Evolutionary conservation across 148 eudicot species (phyloP), one percentile per base, ranked within the genome.

Genomic region (Heliamphora exappendiculata): DNA sequence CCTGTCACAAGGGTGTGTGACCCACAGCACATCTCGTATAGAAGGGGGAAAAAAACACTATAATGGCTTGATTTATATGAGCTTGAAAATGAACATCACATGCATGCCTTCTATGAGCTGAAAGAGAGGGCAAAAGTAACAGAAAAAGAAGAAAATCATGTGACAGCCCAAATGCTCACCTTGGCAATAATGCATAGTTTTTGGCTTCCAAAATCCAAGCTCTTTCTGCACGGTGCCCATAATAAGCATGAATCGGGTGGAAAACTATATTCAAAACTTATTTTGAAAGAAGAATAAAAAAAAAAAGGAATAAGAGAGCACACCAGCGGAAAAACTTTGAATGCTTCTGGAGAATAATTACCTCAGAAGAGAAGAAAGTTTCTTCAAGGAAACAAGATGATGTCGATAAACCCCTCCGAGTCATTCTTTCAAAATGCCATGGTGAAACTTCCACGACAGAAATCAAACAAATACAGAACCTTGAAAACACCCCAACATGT

Each of bases 181-280:
- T 24, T 58, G 67, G 68, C 66, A 66, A 51, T 81, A 74, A 59
- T 60, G 80, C 75, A 73, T 73, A 28, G n/a, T 55, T 24, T 72
- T 62, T 10, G 44, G 54, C 73, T 72, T 55, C 59, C 68, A 44
- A 24, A 72, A 81, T 62, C 67, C 73, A 22, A 45, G 49, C 36
- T 77, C 28, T 57, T 34, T 68, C 63, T 73, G 80, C 55, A 16
- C 70, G 39, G 67, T 62, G 67, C 67, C 33, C 65, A 72, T 70
- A 13, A 63, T 39, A 67, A 54, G 67, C 75, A 72, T 17, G 22
- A 19, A 70, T 68, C 67, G 67, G 49, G 19, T 39, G 67, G 53
- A 57, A 17, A 36, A 55, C n/a, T 28, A 28, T 8, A 41, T 2
- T 4, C 14, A 50, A 47, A 41, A 64, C 8, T 58, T 67, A n/a